Conservation (phyloP, 495 filamentous ascomycete genomes). For the Cercophora sp. region DNA sequence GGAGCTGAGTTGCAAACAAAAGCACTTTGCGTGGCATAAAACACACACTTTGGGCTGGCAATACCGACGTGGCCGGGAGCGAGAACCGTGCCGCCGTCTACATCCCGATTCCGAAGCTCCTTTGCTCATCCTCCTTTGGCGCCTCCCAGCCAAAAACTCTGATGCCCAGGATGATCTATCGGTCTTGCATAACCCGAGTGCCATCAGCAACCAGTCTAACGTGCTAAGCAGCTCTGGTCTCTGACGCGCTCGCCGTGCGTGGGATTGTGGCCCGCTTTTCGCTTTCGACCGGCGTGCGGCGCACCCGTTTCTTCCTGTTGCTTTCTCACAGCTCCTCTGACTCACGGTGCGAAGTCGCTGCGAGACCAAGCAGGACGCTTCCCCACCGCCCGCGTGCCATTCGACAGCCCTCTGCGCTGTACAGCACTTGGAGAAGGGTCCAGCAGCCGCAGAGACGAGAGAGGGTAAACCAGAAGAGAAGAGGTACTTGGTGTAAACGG, state of each 20-base stretch:
- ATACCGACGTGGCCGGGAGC: not conserved
- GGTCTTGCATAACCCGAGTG: not conserved
- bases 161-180: not conserved
- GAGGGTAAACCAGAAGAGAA: too few relatives aligned
- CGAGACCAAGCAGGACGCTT: not conserved
- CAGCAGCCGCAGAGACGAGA: slow-evolving; percentile 4
- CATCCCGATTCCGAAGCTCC: slow-evolving; percentile 1
- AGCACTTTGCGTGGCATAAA: slow-evolving; percentile 3
- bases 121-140: not conserved
- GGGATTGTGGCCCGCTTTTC: not conserved
- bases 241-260: not conserved
- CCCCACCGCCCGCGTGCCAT: slow-evolving; percentile 10
- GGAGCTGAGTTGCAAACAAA: too few relatives aligned
- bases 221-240: not conserved
- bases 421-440: slow-evolving; percentile 14
- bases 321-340: too few relatives aligned
- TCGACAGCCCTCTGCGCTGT: too few relatives aligned
- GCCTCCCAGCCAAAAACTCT: not conserved
- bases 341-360: slow-evolving; percentile 15
- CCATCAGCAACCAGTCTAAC: not conserved
- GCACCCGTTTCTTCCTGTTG: not conserved
- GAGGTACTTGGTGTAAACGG: slow-evolving; percentile 18
- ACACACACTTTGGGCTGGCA: not conserved
- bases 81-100: not conserved
- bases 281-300: not conserved